phyloP scores from a whole-genome alignment of 768 basidiomycete species.

The Mycena metata region DNA sequence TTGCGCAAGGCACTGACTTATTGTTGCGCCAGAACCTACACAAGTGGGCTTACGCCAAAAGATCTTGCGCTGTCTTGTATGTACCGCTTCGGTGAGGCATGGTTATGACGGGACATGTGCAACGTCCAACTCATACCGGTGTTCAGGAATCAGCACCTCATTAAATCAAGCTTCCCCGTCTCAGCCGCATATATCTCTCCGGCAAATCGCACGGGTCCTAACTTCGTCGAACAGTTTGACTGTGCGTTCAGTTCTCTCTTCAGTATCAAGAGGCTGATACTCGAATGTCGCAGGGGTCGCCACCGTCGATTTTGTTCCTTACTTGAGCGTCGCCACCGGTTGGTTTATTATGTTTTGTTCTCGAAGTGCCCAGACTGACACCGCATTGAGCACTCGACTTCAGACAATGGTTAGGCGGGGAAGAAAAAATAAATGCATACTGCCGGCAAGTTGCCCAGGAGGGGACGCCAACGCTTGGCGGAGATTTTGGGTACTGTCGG shows the following conservation, averaged over 20 bases:
- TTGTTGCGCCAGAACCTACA: conserved; percentile 73
- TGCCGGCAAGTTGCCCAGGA: conserved; percentile 77
- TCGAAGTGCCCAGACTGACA: background rate
- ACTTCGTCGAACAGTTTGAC: conserved; percentile 61
- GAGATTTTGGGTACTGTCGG: conserved; percentile 73
- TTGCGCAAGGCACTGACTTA: background rate
- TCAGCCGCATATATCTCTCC: conserved; percentile 64
- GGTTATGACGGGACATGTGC: background rate
- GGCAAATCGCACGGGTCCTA: conserved; percentile 46
- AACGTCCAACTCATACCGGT: background rate
- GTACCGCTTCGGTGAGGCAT: conserved; percentile 67
- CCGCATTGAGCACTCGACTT: conserved; percentile 74
- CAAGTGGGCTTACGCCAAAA: conserved; percentile 86
- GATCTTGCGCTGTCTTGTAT: conserved; percentile 79
- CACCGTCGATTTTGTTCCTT: conserved; percentile 66
- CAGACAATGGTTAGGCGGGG: conserved; percentile 85
- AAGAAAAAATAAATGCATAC: conserved; percentile 81
- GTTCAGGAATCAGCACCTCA: conserved; percentile 72
- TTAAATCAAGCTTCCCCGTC: conserved; percentile 73
- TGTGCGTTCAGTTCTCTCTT: conserved; percentile 42
- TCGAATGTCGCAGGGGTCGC: conserved; percentile 61
- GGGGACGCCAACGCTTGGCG: conserved; percentile 75
- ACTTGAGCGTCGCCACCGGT: conserved; percentile 67
- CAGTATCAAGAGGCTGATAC: background rate
- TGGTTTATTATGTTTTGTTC: conserved; percentile 23